Percentiles rank a stretch among this genome's conserved stretches.
Conservation (phyloP, 2,329 filamentous ascomycete species). For the Tolypocladium inflatum region DNA sequence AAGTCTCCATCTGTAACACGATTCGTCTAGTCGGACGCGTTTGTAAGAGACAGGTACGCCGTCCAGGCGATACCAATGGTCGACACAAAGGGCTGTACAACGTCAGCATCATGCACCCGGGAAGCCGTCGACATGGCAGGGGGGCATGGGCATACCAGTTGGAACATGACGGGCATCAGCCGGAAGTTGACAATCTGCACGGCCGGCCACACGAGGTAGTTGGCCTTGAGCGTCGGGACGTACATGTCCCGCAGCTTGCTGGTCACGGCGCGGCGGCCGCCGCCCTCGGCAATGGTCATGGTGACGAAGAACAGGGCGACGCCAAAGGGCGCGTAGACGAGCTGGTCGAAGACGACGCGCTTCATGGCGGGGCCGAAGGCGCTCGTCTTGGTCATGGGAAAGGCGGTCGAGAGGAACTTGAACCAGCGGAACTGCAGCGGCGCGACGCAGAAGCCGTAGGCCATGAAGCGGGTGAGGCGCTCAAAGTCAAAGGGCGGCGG, state of each 20-base stretch:
- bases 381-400: slow-evolving; percentile 73
- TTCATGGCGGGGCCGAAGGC: slow-evolving; percentile 74
- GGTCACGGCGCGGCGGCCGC: slow-evolving; percentile 66
- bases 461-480: slow-evolving; percentile 88
- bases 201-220: slow-evolving; percentile 88
- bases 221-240: slow-evolving; percentile 86
- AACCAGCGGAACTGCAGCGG: slow-evolving; percentile 97
- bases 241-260: slow-evolving; percentile 92
- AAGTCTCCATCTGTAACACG: background rate
- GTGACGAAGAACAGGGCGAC: slow-evolving; percentile 85
- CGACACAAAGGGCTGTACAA: slow-evolving; percentile 77
- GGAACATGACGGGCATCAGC: slow-evolving; percentile 88
- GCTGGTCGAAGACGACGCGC: slow-evolving; percentile 83
- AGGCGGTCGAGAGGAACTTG: slow-evolving; percentile 67
- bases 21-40: slow-evolving; percentile 62
- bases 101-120: slow-evolving; percentile 4
- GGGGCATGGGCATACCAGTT: slow-evolving; percentile 53
- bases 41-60: slow-evolving; percentile 86
- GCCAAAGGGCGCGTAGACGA: slow-evolving; percentile 85
- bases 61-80: slow-evolving; percentile 97
- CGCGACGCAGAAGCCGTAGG: slow-evolving; percentile 93
- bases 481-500: slow-evolving; percentile 93
- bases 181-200: slow-evolving; percentile 97
- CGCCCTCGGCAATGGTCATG: slow-evolving; percentile 94
- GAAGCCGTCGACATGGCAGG: too few species aligned